Conservation (phyloP, 2,329 filamentous ascomycete genomes). For the Tolypocladium tropicale region DNA sequence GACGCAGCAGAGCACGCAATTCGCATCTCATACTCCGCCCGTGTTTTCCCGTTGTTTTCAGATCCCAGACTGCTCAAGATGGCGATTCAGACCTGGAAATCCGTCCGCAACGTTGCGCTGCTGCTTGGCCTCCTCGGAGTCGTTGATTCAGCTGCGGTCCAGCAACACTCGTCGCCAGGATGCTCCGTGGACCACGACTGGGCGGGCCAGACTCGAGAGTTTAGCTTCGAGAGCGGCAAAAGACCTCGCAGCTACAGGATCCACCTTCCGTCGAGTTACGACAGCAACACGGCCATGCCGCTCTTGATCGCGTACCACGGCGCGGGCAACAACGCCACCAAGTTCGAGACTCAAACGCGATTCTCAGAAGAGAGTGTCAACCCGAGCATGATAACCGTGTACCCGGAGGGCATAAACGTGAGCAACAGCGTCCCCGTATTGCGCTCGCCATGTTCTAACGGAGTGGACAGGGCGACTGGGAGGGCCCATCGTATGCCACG, state of each 20-base stretch:
- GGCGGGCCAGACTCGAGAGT: constrained; percentile 9
- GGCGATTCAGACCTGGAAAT: not conserved
- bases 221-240: constrained; percentile 12
- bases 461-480: constrained; percentile 25
- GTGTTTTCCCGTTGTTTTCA: too few relatives aligned
- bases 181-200: constrained; percentile 11
- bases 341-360: constrained; percentile 21
- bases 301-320: constrained; percentile 38
- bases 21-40: too few relatives aligned
- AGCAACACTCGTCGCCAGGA: constrained; percentile 2
- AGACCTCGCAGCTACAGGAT: constrained; percentile 8
- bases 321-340: constrained; percentile 21
- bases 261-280: constrained; percentile 19
- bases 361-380: constrained; percentile 29
- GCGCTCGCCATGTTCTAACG: not conserved
- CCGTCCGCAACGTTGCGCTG: not conserved
- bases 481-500: constrained; percentile 24
- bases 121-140: not conserved
- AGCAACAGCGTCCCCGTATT: not conserved
- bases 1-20: too few relatives aligned
- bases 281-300: constrained; percentile 20
- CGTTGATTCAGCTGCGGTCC: not conserved
- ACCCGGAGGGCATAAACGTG: constrained; percentile 32
- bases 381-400: constrained; percentile 27
- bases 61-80: too few relatives aligned